Evolutionary conservation across 2,329 filamentous ascomycete species (phyloP), one percentile per base, ranked within the genome.

Genomic region (Curvularia eragrostidis): DNA sequence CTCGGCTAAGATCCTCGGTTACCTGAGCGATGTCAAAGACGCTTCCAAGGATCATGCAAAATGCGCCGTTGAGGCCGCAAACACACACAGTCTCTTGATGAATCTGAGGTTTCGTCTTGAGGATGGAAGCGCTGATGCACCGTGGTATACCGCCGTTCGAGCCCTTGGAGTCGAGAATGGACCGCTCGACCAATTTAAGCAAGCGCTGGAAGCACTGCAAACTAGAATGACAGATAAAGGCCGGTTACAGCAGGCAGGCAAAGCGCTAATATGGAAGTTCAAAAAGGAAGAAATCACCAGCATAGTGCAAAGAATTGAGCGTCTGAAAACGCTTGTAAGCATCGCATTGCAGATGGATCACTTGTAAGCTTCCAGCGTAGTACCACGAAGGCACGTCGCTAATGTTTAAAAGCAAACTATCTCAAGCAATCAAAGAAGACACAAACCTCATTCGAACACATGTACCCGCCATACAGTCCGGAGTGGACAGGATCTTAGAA

Each of bases 311-410:
- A 28, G 54, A 21, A 64, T 68, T 1, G 68, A 70, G 38, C 61
- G 63, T 13, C 42, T 70, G 39, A 69, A 69, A 39, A 38, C 52
- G 10, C 41, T 65, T 2, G 52, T 67, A 8, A 36, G 50, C n/a
- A 60, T 68, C 10, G 61, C 64, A 7, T 47, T 71, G 8, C 28
- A 69, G 36, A 66, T 66, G 58, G 66, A 69, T 42, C 59, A 71
- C 48, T 66, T 68, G 65, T 71, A 44, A 62, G 60, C 6, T 44
- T 34, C 30, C 23, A 4, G 10, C 30, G 32, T 52, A 38, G 26
- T n/a, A 39, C n/a, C 13, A 28, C n/a, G 42, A 15, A 41, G 24
- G 30, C 18, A 52, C 10, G 9, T 19, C 18, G 39, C 57, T 63
- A 13, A 61, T 24, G 24, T 46, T 5, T n/a, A 26, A 7, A 52